Evolutionary conservation across 225 moss, liverwort and hornwort species (phyloP).

Genomic region (Sphagnum contortum): DNA sequence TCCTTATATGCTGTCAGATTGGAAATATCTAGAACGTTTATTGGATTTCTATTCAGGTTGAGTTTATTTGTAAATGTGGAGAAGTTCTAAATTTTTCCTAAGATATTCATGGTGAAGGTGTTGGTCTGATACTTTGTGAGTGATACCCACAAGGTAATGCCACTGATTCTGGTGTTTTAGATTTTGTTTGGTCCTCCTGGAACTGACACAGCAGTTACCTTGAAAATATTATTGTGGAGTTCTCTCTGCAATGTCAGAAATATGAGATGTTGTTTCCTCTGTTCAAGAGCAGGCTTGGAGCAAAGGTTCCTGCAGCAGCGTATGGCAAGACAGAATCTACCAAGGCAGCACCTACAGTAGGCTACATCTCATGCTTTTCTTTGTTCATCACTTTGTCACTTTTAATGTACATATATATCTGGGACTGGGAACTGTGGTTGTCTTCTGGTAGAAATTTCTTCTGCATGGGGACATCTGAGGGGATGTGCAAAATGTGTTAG

Average conservation of each 20-base stretch:
- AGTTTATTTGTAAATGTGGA: no score
- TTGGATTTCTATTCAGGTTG: no score
- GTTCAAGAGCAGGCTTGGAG: slow-evolving; percentile 52
- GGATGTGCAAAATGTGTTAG: no score
- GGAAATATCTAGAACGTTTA: no score
- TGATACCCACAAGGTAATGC: not conserved
- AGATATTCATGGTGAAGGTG: not conserved
- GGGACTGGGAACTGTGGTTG: no score
- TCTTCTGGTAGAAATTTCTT: no score
- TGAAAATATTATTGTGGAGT: not conserved
- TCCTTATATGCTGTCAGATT: no score
- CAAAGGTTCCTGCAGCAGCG: slow-evolving; percentile 55
- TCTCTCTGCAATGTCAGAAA: not conserved
- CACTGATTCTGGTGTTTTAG: no score
- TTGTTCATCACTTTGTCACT: not conserved
- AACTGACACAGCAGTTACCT: not conserved
- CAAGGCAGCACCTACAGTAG: slow-evolving; percentile 10
- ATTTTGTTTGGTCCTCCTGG: not conserved
- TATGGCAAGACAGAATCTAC: slow-evolving; percentile 9
- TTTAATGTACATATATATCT: not conserved
- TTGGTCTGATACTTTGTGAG: not conserved
- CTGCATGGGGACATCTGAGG: no score
- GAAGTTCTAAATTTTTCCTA: no score
- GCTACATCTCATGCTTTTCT: not conserved
- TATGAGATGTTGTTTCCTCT: no score